A percentile compares a stretch with the other conserved stretches of the same genome.
Conservation (phyloP, 495 filamentous ascomycete genomes). For the Lophiostoma macrostomum region DNA sequence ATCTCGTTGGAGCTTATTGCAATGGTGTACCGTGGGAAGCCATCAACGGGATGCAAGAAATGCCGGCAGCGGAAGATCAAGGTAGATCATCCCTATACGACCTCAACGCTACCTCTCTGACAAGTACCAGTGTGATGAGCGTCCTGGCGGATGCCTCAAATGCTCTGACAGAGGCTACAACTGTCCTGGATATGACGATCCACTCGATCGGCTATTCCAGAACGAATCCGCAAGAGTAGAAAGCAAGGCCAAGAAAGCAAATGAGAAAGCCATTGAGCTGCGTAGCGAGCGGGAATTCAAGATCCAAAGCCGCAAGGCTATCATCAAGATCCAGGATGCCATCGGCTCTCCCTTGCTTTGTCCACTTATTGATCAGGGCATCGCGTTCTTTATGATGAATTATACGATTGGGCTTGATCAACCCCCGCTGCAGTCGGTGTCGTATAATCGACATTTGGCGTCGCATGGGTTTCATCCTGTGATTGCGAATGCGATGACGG, state of each 20-base stretch:
- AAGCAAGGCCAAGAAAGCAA: constrained; percentile 15
- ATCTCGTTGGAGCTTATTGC: neutral
- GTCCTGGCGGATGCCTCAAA: constrained; percentile 21
- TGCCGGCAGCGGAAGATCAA: constrained; percentile 28
- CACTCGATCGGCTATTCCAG: constrained; percentile 23
- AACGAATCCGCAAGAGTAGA: constrained; percentile 18
- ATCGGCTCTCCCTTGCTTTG: constrained; percentile 7
- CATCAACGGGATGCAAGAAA: constrained; percentile 24
- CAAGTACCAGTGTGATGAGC: constrained; percentile 20
- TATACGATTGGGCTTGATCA: constrained; percentile 18
- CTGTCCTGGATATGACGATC: constrained; percentile 25
- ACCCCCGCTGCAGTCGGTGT: constrained; percentile 1
- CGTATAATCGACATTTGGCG: constrained; percentile 9
- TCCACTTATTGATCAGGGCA: constrained; percentile 13
- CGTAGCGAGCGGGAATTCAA: constrained; percentile 3
- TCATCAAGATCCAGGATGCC: neutral
- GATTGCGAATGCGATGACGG: constrained; percentile 37
- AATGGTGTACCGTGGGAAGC: constrained; percentile 30
- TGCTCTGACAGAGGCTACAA: constrained; percentile 11
- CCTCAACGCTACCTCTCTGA: neutral
- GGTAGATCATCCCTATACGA: constrained; percentile 1
- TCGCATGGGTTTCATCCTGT: constrained; percentile 24
- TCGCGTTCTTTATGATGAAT: constrained; percentile 25
- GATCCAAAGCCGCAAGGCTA: neutral
- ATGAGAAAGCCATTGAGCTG: constrained; percentile 17